Evolutionary conservation across 192 early-diverging fungal species (phyloP), one percentile per base, ranked within the genome.

Genomic region (Entomortierella lignicola): DNA sequence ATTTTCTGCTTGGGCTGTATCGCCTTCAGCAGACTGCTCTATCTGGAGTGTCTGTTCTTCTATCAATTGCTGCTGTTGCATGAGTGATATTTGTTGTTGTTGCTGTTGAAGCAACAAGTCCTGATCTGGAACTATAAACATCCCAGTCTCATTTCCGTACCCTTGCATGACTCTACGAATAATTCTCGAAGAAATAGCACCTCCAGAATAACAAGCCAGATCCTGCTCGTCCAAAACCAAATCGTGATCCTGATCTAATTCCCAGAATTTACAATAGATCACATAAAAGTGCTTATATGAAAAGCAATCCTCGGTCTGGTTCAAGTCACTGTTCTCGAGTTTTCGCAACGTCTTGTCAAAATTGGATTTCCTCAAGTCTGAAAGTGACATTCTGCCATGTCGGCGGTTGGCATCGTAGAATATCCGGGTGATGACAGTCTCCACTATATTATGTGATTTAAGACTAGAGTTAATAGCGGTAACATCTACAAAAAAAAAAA

Each of bases 271-370:
- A 87, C 95, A 97, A 73, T 97, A 98, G 2, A 98, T 88, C 25
- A 98, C 97, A 75, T 98, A 98, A 71, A 97, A 98, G 72, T 98
- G 97, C 80, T 96, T 95, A 85, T 98, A 98, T 8, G 95, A 97
- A 68, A 98, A 97, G 44, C 92, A 87, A 80, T 95, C 92, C 21
- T 93, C 92, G 8, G 87, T 90, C 83, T 92, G 81, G 8, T 82
- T 82, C 53, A 90, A 71, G 26, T 63, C 68, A n/a, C 62, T 73
- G 63, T 77, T 80, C 66, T 94, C 93, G 47, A 97, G 81, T 13
- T 85, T 81, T 8, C 81, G 72, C 26, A 98, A 57, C 17, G 88
- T 84, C 26, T 91, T 82, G 13, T 86, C 67, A 55, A 97, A 89
- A 15, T 87, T 77, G 26, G 81, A 81, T 55, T 87, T 87, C 20